Base-by-base conservation (phyloP, 2,329 filamentous ascomycete genomes). In the Beauveria pseudobassiana region DNA sequence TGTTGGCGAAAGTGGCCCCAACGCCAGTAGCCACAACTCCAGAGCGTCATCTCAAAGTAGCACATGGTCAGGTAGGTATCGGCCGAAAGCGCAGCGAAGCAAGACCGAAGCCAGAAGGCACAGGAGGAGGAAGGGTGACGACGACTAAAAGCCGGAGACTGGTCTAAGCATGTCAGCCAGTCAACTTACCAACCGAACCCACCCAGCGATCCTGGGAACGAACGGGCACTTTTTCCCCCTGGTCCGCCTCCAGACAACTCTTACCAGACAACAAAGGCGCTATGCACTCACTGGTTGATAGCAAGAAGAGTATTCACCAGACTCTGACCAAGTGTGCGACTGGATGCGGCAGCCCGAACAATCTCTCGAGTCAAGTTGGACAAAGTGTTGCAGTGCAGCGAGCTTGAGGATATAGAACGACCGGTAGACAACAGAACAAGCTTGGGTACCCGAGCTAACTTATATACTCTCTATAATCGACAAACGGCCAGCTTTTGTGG, bases 1-100 rank as follows among this genome's bases (percentile, higher is more conserved):
- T 96, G 93, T 75, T 93, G 85, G 67, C 90, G 87, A 80, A 97
- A 97, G 78, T 88, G 89, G 67, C 91, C 90, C 93, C 93, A 98
- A 76, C 92, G 91, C 88, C 89, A 96, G 82, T 91, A 93, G 71
- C 90, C 89, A 78, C 93, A 98, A 62, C 76, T 76, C 83, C 90
- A 96, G 69, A 86, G 84, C 74, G 88, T 91, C 77, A 93, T 89
- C 71, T 97, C 92, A 81, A 93, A 98, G 82, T 95, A 97, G 80
- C 93, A 97, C 93, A 98, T 96, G 68, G 72, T 81, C 65, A 65
- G 64, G 61, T 63, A 63, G 30, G 43, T 61, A 54, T 61, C 51
- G 59, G 42, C 59, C 59, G 51, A 61, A 42, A 50, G 24, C 50
- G 45, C 59, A 55, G 51, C 30, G 16, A 49, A 63, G 49, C 63